Conservation (phyloP, 257 asterid genomes). For the Ocimum tenuiflorum region DNA sequence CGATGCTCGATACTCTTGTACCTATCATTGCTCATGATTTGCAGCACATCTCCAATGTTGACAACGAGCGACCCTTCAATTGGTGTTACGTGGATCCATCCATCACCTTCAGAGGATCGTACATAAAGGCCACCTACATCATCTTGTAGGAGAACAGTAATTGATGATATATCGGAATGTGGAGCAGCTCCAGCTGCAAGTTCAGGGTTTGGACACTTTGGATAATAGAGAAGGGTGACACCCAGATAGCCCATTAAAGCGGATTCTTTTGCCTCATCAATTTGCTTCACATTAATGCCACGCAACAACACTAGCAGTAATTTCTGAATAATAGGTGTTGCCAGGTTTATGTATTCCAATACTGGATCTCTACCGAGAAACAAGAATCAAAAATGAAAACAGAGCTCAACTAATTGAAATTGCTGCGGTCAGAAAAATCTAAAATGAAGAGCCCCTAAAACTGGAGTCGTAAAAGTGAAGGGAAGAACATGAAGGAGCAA, state of each 20-base stretch:
- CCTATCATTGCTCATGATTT: slow-evolving; percentile 46
- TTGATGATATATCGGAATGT: slow-evolving; percentile 46
- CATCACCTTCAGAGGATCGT: slow-evolving; percentile 17
- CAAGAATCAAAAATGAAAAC: too few relatives aligned
- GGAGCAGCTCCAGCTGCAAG: slow-evolving; percentile 45
- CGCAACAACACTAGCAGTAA: slow-evolving; percentile 30
- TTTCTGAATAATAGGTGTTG: slow-evolving; percentile 33
- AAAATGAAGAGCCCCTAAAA: too few relatives aligned
- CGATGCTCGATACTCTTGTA: slow-evolving; percentile 59
- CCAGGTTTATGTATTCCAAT: slow-evolving; percentile 37
- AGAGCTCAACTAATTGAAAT: too few relatives aligned
- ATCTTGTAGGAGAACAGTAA: slow-evolving; percentile 51
- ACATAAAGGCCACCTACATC: slow-evolving; percentile 53
- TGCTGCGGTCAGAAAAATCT: too few relatives aligned
- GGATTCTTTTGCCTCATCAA: slow-evolving; percentile 30
- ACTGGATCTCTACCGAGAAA: slow-evolving; percentile 30
- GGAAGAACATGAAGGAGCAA: too few relatives aligned
- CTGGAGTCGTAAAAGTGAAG: too few relatives aligned
- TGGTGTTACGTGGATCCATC: slow-evolving; percentile 47
- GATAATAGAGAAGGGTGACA: slow-evolving; percentile 36
- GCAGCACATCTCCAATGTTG: slow-evolving; percentile 41
- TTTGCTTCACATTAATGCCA: slow-evolving; percentile 34
- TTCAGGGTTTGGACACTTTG: slow-evolving; percentile 39
- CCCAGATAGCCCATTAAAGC: slow-evolving; percentile 31
- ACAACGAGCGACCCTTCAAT: slow-evolving; percentile 38